Conservation (phyloP, 495 filamentous ascomycete species). For the Talaromyces proteolyticus region DNA sequence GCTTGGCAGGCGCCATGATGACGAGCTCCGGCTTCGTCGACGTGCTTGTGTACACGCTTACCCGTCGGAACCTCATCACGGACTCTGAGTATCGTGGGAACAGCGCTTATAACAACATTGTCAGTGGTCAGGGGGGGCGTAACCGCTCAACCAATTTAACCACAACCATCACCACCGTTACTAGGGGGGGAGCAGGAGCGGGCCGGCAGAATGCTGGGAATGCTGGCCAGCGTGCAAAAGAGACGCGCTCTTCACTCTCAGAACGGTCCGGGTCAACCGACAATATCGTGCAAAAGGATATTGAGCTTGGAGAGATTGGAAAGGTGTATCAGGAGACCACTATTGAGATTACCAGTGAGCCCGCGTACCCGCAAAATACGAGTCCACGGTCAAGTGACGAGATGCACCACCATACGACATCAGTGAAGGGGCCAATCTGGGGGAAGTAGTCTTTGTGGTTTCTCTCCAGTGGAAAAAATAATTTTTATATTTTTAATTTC, state of each 20-base stretch:
- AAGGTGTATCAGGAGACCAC: slow-evolving; percentile 43
- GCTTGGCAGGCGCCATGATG: slow-evolving; percentile 62
- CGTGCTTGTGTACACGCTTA: slow-evolving; percentile 62
- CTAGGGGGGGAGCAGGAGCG: background rate
- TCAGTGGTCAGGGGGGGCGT: slow-evolving; percentile 17
- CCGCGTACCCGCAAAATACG: slow-evolving; percentile 19
- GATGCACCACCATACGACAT: too few species aligned
- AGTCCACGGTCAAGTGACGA: background rate
- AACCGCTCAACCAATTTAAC: slow-evolving; percentile 17
- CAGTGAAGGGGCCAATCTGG: too few species aligned
- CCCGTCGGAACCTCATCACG: slow-evolving; percentile 33
- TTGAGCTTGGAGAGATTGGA: slow-evolving; percentile 30
- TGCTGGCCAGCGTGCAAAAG: background rate
- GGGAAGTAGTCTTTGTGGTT: too few species aligned
- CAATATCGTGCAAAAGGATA: slow-evolving; percentile 25
- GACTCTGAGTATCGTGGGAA: slow-evolving; percentile 35
- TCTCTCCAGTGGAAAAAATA: too few species aligned
- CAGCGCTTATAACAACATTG: slow-evolving; percentile 30
- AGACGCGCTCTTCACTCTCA: slow-evolving; percentile 5
- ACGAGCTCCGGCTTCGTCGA: slow-evolving; percentile 66
- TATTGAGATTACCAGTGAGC: slow-evolving; percentile 37
- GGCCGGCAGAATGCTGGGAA: background rate
- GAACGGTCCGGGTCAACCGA: slow-evolving; percentile 30
- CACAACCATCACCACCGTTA: slow-evolving; percentile 27
- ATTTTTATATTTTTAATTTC: too few species aligned